Conservation (phyloP, 768 basidiomycete genomes). For the Trametes cingulata region DNA sequence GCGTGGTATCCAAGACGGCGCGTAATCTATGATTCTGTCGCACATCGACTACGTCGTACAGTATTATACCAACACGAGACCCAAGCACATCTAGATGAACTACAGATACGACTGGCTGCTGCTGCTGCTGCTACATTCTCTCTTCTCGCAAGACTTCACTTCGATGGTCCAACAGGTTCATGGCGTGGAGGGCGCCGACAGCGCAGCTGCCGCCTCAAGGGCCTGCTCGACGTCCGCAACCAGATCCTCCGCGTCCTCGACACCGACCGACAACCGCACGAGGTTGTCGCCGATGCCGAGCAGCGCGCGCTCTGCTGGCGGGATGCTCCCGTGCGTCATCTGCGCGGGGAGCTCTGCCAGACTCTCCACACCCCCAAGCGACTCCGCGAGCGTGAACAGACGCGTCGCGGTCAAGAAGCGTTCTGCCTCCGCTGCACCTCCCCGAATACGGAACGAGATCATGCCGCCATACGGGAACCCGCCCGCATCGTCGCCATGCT, state of each 20-base stretch:
- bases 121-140: not conserved
- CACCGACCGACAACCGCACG: slow-evolving; percentile 80
- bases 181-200: not conserved
- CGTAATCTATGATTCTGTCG: not conserved
- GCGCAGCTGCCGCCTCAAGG: slow-evolving; percentile 43
- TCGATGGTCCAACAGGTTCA: not conserved
- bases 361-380: slow-evolving; percentile 90
- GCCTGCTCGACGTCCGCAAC: slow-evolving; percentile 71
- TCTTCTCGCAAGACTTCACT: not conserved
- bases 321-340: slow-evolving; percentile 88
- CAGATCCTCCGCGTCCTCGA: slow-evolving; percentile 87
- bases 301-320: slow-evolving; percentile 59
- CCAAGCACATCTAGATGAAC: not conserved
- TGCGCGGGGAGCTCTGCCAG: slow-evolving; percentile 81
- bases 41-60: not conserved
- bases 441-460: slow-evolving; percentile 68
- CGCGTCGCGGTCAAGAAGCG: slow-evolving; percentile 64
- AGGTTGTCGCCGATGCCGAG: slow-evolving; percentile 81
- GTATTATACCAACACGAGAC: not conserved
- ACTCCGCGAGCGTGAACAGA: slow-evolving; percentile 84
- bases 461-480: slow-evolving; percentile 93
- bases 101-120: not conserved
- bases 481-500: slow-evolving; percentile 33
- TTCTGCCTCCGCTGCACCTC: slow-evolving; percentile 56
- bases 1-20: slow-evolving; percentile 7